A percentile compares a stretch with the other conserved stretches of the same genome.
phyloP scores from a whole-genome alignment of 148 eudicot species.

The Rhododendron ferrugineum region DNA sequence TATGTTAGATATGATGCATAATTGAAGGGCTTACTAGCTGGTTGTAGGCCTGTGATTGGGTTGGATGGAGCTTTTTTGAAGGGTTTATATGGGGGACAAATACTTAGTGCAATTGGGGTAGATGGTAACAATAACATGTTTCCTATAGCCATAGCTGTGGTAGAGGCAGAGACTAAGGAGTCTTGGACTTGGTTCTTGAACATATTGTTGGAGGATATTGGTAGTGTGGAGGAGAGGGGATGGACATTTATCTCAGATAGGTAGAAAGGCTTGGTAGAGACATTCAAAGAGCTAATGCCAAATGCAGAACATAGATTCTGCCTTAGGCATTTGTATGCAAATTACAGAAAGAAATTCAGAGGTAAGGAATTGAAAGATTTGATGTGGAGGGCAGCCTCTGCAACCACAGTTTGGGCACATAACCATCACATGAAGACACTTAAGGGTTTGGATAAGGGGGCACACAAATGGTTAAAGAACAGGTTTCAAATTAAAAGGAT shows the following conservation, averaged over 20 bases:
- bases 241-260: too few species aligned
- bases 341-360: background rate
- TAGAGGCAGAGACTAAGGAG: background rate
- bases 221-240: too few species aligned
- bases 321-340: background rate
- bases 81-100: background rate
- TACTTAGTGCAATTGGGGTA: background rate
- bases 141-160: background rate
- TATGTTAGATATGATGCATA: background rate
- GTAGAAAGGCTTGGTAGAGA: background rate
- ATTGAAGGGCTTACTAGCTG: background rate
- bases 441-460: too few species aligned
- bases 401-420: too few species aligned
- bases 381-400: too few species aligned
- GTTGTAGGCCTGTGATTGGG: background rate
- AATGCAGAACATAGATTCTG: background rate
- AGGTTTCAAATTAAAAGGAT: too few species aligned
- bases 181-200: background rate
- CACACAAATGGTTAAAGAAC: too few species aligned
- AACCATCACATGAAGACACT: too few species aligned
- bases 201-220: background rate
- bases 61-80: background rate
- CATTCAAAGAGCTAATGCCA: background rate
- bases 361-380: too few species aligned
- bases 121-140: background rate